phyloP scores from a whole-genome alignment of 768 basidiomycete genomes.

The Coprinopsis sp. region DNA sequence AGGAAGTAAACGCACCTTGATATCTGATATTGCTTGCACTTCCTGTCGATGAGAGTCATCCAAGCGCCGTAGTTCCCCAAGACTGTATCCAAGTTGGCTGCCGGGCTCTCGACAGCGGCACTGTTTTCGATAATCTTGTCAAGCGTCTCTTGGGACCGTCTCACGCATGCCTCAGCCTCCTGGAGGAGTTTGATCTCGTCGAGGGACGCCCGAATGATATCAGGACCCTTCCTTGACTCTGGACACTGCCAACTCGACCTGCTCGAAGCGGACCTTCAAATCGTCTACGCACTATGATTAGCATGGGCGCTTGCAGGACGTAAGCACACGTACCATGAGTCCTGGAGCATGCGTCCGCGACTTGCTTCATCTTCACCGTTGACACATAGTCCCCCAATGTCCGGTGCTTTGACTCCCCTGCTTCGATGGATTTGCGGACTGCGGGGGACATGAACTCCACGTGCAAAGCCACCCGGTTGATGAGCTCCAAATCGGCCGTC shows the following conservation, averaged over 20 bases:
- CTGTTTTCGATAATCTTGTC: conserved; percentile 51
- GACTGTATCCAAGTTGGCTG: conserved; percentile 3
- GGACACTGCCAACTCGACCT: conserved; percentile 49
- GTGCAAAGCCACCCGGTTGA: conserved; percentile 63
- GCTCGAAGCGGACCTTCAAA: conserved; percentile 46
- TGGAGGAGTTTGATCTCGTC: conserved; percentile 43
- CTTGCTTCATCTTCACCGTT: conserved; percentile 72
- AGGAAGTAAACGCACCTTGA: conserved; percentile 40
- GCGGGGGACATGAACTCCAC: conserved; percentile 68
- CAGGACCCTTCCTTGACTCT: conserved; percentile 55
- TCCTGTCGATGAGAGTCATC: conserved; percentile 62
- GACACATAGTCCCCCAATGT: conserved; percentile 81
- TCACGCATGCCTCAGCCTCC: conserved; percentile 51
- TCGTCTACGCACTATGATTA: conserved; percentile 43
- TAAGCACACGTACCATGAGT: conserved; percentile 54
- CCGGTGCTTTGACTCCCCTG: conserved; percentile 60
- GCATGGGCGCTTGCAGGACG: not conserved
- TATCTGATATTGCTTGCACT: conserved; percentile 48
- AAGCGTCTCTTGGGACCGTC: conserved; percentile 55
- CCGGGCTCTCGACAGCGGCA: conserved; percentile 44
- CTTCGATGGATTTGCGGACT: conserved; percentile 65
- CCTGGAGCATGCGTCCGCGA: conserved; percentile 63
- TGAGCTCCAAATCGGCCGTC: conserved; percentile 71
- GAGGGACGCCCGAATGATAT: conserved; percentile 50
- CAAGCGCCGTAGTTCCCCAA: conserved; percentile 55